phyloP scores from a whole-genome alignment of 768 basidiomycete species.

The Trametes cinnabarina region DNA sequence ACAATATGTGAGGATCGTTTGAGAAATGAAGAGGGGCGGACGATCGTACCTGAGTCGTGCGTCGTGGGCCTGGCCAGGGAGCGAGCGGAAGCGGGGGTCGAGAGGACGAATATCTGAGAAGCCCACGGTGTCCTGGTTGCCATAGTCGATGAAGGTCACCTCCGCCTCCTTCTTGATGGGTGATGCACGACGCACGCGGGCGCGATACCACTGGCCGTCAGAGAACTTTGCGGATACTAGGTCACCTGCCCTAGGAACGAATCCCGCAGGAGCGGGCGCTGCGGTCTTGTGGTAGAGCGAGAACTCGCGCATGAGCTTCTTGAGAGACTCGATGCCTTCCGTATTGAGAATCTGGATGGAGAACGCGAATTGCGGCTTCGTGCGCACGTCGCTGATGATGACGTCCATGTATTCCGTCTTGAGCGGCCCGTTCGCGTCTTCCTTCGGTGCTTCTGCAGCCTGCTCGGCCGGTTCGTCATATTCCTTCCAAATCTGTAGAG shows the following conservation, averaged over 20 bases:
- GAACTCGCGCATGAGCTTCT: slow-evolving; percentile 93
- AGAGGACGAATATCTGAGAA: slow-evolving; percentile 87
- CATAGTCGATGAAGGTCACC: slow-evolving; percentile 93
- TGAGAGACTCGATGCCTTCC: slow-evolving; percentile 88
- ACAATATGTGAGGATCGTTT: background rate
- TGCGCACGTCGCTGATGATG: slow-evolving; percentile 85
- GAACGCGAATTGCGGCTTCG: slow-evolving; percentile 73
- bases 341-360: slow-evolving; percentile 93
- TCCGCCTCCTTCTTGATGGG: slow-evolving; percentile 91
- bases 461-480: slow-evolving; percentile 75
- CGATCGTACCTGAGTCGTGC: slow-evolving; percentile 76
- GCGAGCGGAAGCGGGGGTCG: slow-evolving; percentile 83
- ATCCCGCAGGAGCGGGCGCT: slow-evolving; percentile 60
- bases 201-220: slow-evolving; percentile 94
- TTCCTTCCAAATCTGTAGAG: slow-evolving; percentile 75
- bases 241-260: slow-evolving; percentile 81
- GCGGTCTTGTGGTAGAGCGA: slow-evolving; percentile 78
- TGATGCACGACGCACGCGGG: slow-evolving; percentile 83
- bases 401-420: slow-evolving; percentile 89
- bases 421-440: slow-evolving; percentile 50
- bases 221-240: slow-evolving; percentile 94
- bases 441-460: slow-evolving; percentile 45
- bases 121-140: slow-evolving; percentile 86
- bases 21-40: background rate
- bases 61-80: slow-evolving; percentile 93